Percentiles rank a stretch among this genome's conserved stretches.
phyloP scores from a whole-genome alignment of 2,329 filamentous ascomycete genomes.

The Lecanosticta acicola region DNA sequence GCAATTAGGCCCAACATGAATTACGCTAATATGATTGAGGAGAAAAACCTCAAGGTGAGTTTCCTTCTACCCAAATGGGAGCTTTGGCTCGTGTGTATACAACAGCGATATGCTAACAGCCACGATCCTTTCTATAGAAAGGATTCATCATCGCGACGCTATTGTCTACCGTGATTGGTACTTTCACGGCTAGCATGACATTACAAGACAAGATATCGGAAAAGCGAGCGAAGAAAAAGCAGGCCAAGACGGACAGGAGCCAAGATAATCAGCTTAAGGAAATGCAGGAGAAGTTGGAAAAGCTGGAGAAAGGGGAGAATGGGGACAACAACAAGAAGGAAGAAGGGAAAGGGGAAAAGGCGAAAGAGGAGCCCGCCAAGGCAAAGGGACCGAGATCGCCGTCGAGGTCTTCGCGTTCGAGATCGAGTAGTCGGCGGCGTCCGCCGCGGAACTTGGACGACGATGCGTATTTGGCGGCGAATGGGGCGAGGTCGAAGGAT shows the following conservation, averaged over 20 bases:
- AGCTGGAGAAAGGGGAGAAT: constrained; percentile 20
- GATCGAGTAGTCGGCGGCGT: constrained; percentile 10
- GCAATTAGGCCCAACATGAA: constrained; percentile 33
- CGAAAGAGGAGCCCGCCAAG: constrained; percentile 1
- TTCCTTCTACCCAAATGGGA: neutral
- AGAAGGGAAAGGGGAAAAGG: constrained; percentile 5
- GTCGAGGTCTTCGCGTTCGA: constrained; percentile 13
- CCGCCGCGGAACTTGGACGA: constrained; percentile 3
- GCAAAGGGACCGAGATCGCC: constrained; percentile 6
- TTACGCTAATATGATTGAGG: constrained; percentile 43
- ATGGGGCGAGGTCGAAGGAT: constrained; percentile 11
- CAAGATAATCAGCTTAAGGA: constrained; percentile 23
- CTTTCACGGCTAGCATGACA: constrained; percentile 41
- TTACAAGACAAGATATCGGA: constrained; percentile 37
- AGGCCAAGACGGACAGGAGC: constrained; percentile 24
- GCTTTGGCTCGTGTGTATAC: neutral
- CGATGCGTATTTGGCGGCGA: neutral
- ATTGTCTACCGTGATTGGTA: constrained; percentile 41
- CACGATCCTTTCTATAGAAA: constrained; percentile 25
- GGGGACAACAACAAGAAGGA: constrained; percentile 20
- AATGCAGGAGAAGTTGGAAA: constrained; percentile 26
- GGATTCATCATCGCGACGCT: constrained; percentile 43
- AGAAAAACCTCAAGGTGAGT: constrained; percentile 39
- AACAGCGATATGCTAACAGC: neutral
- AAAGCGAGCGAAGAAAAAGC: constrained; percentile 32